A percentile compares a stretch with the other conserved stretches of the same genome.
phyloP scores from a whole-genome alignment of 495 filamentous ascomycete genomes.

The Chaetomium tenue region DNA sequence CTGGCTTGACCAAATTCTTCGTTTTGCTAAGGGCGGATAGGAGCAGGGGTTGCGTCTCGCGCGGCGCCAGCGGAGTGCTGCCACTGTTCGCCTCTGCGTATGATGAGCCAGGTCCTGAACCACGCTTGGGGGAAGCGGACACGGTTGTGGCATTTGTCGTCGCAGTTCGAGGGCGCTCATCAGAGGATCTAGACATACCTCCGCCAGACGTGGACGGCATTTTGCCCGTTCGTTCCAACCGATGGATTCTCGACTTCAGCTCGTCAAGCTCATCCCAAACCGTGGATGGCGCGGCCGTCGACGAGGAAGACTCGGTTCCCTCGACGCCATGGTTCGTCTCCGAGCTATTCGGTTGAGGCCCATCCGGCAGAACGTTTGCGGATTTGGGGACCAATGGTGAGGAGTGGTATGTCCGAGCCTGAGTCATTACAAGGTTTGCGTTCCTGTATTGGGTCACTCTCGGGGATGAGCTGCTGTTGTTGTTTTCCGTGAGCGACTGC shows the following conservation, averaged over 20 bases:
- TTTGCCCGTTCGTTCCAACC: conserved; percentile 88
- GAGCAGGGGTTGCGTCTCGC: conserved; percentile 70
- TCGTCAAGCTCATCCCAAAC: conserved; percentile 99
- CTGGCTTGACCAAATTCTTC: conserved; percentile 61
- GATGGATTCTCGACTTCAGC: conserved; percentile 87
- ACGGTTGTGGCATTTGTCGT: conserved; percentile 91
- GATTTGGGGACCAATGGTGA: conserved; percentile 56
- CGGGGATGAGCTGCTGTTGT: conserved; percentile 28
- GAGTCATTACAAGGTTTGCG: conserved; percentile 55
- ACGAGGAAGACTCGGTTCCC: conserved; percentile 77
- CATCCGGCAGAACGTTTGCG: conserved; percentile 38
- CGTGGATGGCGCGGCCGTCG: conserved; percentile 83
- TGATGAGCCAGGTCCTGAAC: conserved; percentile 49
- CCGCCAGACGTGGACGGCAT: conserved; percentile 70
- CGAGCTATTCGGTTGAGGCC: conserved; percentile 26
- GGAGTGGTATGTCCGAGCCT: conserved; percentile 53
- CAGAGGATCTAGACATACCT: conserved; percentile 58
- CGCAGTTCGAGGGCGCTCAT: conserved; percentile 83
- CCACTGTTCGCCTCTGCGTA: conserved; percentile 31
- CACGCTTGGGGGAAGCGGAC: conserved; percentile 77
- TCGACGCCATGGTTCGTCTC: conserved; percentile 47
- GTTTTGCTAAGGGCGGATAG: conserved; percentile 77
- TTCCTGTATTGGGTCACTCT: conserved; percentile 51
- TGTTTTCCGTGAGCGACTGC: conserved; percentile 42
- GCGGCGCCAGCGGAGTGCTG: conserved; percentile 32